Evolutionary conservation across 257 asterid species (phyloP).

Genomic region (Solanum phureja): DNA sequence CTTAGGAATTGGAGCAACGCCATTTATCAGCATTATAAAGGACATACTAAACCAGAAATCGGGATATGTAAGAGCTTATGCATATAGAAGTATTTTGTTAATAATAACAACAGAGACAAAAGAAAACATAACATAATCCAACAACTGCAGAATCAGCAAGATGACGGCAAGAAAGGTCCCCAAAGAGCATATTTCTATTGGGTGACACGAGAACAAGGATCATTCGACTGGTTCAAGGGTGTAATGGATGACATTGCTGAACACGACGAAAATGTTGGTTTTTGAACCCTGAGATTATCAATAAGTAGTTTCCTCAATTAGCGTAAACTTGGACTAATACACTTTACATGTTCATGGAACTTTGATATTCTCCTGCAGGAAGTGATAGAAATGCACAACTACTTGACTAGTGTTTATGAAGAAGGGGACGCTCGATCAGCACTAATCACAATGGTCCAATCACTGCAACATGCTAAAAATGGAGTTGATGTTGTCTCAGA

Average conservation of each 20-base stretch:
- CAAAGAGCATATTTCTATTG: conserved; percentile 83
- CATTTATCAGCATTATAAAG: conserved; percentile 76
- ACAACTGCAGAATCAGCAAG: conserved; percentile 17
- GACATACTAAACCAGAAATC: conserved; percentile 52
- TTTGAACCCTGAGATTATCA: not conserved
- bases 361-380: conserved; percentile 29
- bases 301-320: not conserved
- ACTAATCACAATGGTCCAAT: conserved; percentile 83
- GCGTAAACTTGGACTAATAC: not conserved
- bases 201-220: conserved; percentile 95
- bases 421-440: conserved; percentile 98
- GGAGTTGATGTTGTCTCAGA: conserved; percentile 89
- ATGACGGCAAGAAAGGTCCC: conserved; percentile 24
- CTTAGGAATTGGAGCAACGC: conserved; percentile 94
- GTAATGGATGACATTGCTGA: conserved; percentile 95
- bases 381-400: conserved; percentile 83
- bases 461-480: conserved; percentile 78
- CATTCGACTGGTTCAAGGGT: conserved; percentile 94
- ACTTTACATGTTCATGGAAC: not conserved
- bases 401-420: conserved; percentile 80
- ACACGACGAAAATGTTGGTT: conserved; percentile 52
- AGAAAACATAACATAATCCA: not conserved
- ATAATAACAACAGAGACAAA: not conserved
- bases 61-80: conserved; percentile 24
- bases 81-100: not conserved